Percentiles rank a stretch among this genome's conserved stretches.
Evolutionary conservation across 2,329 filamentous ascomycete species (phyloP).

Genomic region (Colletotrichum destructivum): DNA sequence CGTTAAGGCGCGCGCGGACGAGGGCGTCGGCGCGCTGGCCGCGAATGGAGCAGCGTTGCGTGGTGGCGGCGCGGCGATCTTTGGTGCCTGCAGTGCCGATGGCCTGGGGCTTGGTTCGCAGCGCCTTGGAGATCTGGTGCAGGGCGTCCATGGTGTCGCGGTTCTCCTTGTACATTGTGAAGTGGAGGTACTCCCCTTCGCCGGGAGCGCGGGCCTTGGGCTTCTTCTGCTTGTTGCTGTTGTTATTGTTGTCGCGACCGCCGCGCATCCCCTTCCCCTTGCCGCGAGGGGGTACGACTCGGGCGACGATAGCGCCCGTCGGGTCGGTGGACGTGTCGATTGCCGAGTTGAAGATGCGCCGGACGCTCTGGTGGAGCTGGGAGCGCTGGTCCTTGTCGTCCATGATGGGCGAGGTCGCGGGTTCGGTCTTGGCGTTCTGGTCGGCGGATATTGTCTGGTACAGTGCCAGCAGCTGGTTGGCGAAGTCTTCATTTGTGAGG

Average conservation of each 20-base stretch:
- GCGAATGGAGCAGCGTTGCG: constrained; percentile 82
- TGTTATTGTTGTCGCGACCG: constrained; percentile 46
- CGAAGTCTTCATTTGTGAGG: constrained; percentile 57
- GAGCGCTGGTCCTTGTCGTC: constrained; percentile 63
- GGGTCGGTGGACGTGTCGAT: constrained; percentile 81
- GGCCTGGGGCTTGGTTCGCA: constrained; percentile 81
- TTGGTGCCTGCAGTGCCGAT: constrained; percentile 89
- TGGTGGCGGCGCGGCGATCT: constrained; percentile 88
- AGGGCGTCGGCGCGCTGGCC: constrained; percentile 71
- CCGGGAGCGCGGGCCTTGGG: constrained; percentile 43
- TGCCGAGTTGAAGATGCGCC: constrained; percentile 83
- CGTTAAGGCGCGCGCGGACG: constrained; percentile 74
- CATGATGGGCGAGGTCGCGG: constrained; percentile 58
- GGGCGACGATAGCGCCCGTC: constrained; percentile 75
- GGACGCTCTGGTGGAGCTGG: constrained; percentile 73
- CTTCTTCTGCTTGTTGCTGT: constrained; percentile 36
- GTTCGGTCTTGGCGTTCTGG: constrained; percentile 50
- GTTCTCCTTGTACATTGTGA: constrained; percentile 96
- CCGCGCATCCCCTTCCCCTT: constrained; percentile 45
- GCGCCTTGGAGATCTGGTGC: constrained; percentile 79
- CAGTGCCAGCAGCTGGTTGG: constrained; percentile 58
- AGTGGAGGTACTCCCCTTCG: constrained; percentile 85
- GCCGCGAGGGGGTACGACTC: constrained; percentile 67
- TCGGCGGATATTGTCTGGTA: constrained; percentile 54
- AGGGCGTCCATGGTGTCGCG: constrained; percentile 96